Conservation (phyloP, 2,329 filamentous ascomycete genomes). For the Chrysoporthe austroafricana region DNA sequence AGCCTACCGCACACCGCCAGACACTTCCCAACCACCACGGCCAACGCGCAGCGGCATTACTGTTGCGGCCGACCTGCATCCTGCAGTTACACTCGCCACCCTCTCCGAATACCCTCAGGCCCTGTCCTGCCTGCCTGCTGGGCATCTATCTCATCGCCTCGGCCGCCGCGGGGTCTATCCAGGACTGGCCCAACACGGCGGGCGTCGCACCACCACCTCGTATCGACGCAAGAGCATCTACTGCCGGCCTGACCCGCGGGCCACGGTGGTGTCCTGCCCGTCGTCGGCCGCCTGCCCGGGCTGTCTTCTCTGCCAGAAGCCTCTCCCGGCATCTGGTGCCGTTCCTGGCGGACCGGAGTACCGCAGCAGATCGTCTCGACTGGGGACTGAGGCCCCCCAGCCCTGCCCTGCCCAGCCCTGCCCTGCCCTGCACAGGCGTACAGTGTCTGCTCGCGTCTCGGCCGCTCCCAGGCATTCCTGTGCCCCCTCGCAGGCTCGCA, state of each 20-base stretch:
- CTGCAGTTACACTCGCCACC: conserved; percentile 9
- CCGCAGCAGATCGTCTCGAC: neutral
- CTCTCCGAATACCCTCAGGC: neutral
- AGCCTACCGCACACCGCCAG: neutral
- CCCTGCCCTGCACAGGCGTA: neutral
- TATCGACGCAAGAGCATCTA: neutral
- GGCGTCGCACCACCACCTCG: neutral
- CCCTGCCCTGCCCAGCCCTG: neutral
- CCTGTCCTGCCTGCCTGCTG: neutral
- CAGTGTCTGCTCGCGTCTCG: conserved; percentile 7
- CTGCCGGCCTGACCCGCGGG: neutral
- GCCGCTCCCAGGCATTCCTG: neutral
- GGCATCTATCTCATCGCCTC: too few species aligned
- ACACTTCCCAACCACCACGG: neutral
- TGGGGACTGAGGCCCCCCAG: neutral
- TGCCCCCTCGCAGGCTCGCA: neutral
- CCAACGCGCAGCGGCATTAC: neutral
- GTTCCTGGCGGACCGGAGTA: neutral
- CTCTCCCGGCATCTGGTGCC: neutral
- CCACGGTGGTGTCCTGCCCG: neutral
- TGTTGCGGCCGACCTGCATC: neutral
- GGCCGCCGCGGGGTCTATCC: neutral
- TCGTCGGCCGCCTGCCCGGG: neutral
- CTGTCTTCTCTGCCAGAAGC: neutral
- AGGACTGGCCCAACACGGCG: neutral